Conservation (phyloP, 2,329 filamentous ascomycete species). For the Fusarium musae region DNA sequence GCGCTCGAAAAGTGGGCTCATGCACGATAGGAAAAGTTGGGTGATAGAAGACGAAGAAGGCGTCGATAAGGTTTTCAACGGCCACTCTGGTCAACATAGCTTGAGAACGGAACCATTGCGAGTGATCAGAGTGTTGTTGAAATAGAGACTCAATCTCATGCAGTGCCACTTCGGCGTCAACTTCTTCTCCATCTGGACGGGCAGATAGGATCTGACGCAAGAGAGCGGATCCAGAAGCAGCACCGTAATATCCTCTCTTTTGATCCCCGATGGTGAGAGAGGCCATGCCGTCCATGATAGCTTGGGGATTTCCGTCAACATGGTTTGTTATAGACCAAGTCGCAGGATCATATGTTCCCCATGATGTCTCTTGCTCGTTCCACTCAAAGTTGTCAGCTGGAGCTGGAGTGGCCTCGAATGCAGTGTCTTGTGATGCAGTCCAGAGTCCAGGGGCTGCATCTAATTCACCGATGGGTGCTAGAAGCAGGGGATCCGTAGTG, state of each 20-base stretch:
- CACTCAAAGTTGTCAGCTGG: conserved; percentile 29
- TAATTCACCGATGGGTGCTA: conserved; percentile 20
- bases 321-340: conserved; percentile 21
- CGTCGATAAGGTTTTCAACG: conserved; percentile 24
- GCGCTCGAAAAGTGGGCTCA: conserved; percentile 29
- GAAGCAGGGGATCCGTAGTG: conserved; percentile 11
- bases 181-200: conserved; percentile 24
- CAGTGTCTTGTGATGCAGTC: conserved; percentile 1
- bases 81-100: conserved; percentile 30
- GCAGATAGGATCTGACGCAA: conserved; percentile 29
- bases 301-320: conserved; percentile 20
- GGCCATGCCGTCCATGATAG: conserved; percentile 33
- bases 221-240: conserved; percentile 26
- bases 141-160: conserved; percentile 29
- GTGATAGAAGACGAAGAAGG: conserved; percentile 24
- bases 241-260: conserved; percentile 28
- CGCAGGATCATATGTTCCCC: conserved; percentile 21
- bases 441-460: conserved; percentile 9
- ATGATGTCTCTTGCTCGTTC: conserved; percentile 31
- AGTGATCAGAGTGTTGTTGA: conserved; percentile 27
- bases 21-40: conserved; percentile 24
- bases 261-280: conserved; percentile 26
- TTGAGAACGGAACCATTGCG: conserved; percentile 31
- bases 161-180: conserved; percentile 20
- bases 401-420: neutral